phyloP scores from a whole-genome alignment of 768 basidiomycete genomes.

The Rhodotorula graminis region DNA sequence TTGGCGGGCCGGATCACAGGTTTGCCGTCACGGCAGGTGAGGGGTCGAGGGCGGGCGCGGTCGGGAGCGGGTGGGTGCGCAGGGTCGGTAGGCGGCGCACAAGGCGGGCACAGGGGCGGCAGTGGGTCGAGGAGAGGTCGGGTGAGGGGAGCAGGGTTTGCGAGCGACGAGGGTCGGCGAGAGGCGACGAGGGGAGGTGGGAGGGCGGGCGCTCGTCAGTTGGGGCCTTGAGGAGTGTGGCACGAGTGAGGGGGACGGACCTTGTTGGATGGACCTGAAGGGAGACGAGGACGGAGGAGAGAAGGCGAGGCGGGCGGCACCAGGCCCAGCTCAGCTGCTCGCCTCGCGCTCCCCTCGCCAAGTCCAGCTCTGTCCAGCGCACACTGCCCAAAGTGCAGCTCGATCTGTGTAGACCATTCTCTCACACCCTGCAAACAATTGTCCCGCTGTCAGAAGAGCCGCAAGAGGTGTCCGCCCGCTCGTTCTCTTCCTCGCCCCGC shows the following conservation, averaged over 20 bases:
- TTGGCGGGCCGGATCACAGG: not conserved
- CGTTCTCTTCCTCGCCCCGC: too few species aligned
- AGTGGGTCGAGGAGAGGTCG: not conserved
- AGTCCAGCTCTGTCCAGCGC: too few species aligned
- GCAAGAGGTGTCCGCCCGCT: too few species aligned
- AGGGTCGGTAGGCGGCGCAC: not conserved
- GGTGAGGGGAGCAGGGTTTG: not conserved
- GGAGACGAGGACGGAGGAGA: constrained; percentile 1
- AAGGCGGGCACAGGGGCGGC: not conserved
- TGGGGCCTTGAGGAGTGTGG: not conserved
- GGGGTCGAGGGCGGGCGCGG: not conserved
- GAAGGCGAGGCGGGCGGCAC: too few species aligned
- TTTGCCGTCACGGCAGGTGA: not conserved
- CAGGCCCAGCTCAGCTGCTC: too few species aligned
- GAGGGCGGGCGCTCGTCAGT: not conserved
- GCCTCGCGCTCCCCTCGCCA: too few species aligned
- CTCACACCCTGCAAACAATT: too few species aligned
- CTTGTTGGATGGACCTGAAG: constrained; percentile 1
- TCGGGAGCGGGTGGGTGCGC: not conserved
- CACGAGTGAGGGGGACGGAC: not conserved
- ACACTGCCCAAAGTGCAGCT: too few species aligned
- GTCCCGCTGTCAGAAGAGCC: too few species aligned
- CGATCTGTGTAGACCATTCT: too few species aligned
- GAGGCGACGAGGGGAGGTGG: not conserved
- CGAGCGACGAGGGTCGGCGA: not conserved